Base-by-base conservation (phyloP, 176 grass and related monocot species). In the Pontederia paniculata region DNA sequence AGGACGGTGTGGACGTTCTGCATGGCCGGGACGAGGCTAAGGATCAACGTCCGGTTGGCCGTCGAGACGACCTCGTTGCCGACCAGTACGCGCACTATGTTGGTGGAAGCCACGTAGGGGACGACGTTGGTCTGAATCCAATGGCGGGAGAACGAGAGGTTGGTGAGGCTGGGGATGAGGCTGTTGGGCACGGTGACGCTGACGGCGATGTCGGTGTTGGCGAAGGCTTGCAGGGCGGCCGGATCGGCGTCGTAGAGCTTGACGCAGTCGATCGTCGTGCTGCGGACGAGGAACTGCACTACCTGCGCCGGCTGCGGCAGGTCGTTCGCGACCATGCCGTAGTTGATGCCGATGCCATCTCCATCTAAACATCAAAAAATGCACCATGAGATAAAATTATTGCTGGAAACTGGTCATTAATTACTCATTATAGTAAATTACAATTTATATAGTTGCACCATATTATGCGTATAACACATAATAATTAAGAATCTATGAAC, bases 31-130 rank as follows among this genome's bases (percentile, higher is more conserved):
- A 83, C 63, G 21, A 89, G 79, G 55, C 53, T 31, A 15, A 75
- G 53, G 13, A 82, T 62, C 31, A 89, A 65, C 14, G 78, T 67
- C 20, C 74, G 72, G 76, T 86, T 78, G 58, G 76, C 78, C 37
- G 84, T 64, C 9, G 90, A 78, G 73, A 75, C 47, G 8, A 85
- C 71, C 65, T 96, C 85, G 57, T 77, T 17, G 79, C 90, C 90
- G 17, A 89, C 66, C 44, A 95, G 69, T 57, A 95, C 50, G 0
- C 85, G 59, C 6, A 79, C 59, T 18, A 89, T 70, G 74, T 83
- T 80, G 55, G 73, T 73, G 73, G 62, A 45, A 2, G 66, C 63
- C 4, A 54, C 62, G 57, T 70, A 45, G 14, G 85, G 76, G 58
- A 60, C 41, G 68, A 96, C 67, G 67, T 70, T 73, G 50, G 61